Evolutionary conservation across 2,329 filamentous ascomycete species (phyloP), one percentile per base, ranked within the genome.

Genomic region (Dothidotthia symphoricarpi): DNA sequence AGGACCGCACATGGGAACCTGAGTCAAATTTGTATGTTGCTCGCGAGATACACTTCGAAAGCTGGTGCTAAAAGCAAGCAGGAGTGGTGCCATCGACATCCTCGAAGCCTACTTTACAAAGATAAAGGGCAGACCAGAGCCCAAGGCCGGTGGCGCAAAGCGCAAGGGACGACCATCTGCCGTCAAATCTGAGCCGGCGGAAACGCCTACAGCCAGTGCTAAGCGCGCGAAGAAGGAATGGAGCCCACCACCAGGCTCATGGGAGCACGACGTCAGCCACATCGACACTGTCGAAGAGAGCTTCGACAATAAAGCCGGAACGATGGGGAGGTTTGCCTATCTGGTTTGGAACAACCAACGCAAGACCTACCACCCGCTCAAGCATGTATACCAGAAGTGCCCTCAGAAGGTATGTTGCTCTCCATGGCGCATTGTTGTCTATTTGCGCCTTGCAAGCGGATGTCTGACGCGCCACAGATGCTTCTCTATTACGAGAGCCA

Each of bases 1-100:
- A 71, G 0, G 87, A 93, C 50, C 68, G 79, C 55, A 93, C 87
- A 0, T 91, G 86, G 86, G 87, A 93, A 60, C 82, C 85, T 0
- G 82, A 87, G 53, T 79, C 81, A 9, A 90, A 89, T 51, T 69
- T 88, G 78, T 82, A 66, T 42, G 75, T 49, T 10, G 17, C 12
- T 31, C 34, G 7, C n/a, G 15, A 16, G 6, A 3, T 15, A 13
- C 15, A 10, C 16, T 24, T 12, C 3, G 3, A 4, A 9, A 14
- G 12, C 11, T 24, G 25, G 26, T 26, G 30, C 36, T 42, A 33
- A 58, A 36, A 25, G 22, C n/a, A 6, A 17, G 13, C 39, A 58
- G 63, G 59, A 33, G 47, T 7, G 66, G 65, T 13, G 71, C 72
- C 2, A 39, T 49, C 16, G 71, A 82, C 10, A 73, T 85, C 1